Base-by-base conservation (phyloP, 2,329 filamentous ascomycete species). In the Ilyonectria mors-panacis region DNA sequence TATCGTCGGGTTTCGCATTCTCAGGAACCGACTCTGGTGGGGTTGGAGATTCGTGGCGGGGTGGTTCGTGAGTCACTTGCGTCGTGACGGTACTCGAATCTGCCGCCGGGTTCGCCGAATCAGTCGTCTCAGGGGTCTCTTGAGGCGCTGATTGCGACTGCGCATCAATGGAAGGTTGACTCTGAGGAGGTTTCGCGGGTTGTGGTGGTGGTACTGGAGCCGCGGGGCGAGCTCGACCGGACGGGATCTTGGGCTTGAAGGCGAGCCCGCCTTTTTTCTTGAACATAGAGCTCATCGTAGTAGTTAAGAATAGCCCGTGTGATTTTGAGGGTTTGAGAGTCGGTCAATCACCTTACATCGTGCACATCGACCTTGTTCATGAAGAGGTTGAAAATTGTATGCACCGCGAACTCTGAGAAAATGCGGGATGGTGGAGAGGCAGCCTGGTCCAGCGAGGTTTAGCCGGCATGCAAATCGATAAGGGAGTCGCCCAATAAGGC, bases 201-300 rank as follows among this genome's bases (percentile, higher is more conserved):
- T 74, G 72, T 56, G 72, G 70, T 37, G 70, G 60, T 56, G 80
- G 76, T 64, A 78, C 75, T 65, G 82, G 78, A 62, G 83, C 81
- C 70, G 84, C 83, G 68, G 78, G 77, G 63, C 85, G 82, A 65
- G 86, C 85, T 76, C 90, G 88, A 70, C 85, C 84, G 37, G 81
- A 78, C 35, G 88, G 88, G 70, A 88, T 88, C 82, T 92, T 94
- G 50, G 92, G 92, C 78, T 92, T 92, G 82, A 94, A 93, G 82
- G 85, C 85, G 65, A 85, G 82, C 73, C 85, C 85, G 76, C 84
- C 85, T 73, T 86, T 84, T 81, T 93, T 92, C 82, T 93, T 93
- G 80, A 91, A 86, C 82, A 92, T 91, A 67, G 85, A 87, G 81
- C 87, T 89, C 85, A 92, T 91, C 73, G 81, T 85, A 82, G 65